Evolutionary conservation across 768 basidiomycete genomes (phyloP).

Genomic region (Agrocybe praecox): DNA sequence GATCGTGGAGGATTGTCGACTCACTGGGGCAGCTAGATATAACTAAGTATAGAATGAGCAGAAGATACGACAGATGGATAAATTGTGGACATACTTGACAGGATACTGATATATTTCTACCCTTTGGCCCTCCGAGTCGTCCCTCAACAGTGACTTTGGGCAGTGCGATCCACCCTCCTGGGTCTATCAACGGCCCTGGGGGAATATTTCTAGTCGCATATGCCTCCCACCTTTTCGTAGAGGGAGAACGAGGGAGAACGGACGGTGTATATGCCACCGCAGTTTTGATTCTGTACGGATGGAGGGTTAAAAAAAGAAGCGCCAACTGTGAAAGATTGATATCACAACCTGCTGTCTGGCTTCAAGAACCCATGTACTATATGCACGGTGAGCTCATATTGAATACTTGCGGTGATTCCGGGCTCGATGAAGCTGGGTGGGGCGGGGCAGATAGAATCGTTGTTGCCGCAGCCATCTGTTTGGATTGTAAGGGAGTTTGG

Average conservation of each 20-base stretch:
- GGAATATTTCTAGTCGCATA: constrained; percentile 17
- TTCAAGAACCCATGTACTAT: constrained; percentile 31
- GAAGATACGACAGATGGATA: not conserved
- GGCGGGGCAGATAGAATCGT: constrained; percentile 10
- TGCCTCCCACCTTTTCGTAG: constrained; percentile 17
- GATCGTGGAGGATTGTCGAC: not conserved
- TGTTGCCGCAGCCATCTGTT: not conserved
- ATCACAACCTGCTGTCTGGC: constrained; percentile 26
- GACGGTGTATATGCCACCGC: constrained; percentile 22
- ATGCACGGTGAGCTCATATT: constrained; percentile 30
- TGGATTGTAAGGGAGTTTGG: no score
- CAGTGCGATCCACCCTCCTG: constrained; percentile 22
- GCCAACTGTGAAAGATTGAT: not conserved
- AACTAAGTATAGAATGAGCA: constrained; percentile 9
- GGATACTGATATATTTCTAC: constrained; percentile 16
- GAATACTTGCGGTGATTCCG: constrained; percentile 22
- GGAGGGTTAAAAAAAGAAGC: not conserved
- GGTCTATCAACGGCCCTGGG: constrained; percentile 19
- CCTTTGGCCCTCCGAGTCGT: constrained; percentile 3
- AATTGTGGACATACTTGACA: constrained; percentile 13
- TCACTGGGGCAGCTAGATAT: constrained; percentile 21
- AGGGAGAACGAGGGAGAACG: constrained; percentile 11
- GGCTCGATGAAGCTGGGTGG: constrained; percentile 34
- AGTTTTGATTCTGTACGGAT: constrained; percentile 25
- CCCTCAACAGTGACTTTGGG: constrained; percentile 7